Conservation (phyloP, 2,329 filamentous ascomycete genomes). For the Talaromyces sp. region DNA sequence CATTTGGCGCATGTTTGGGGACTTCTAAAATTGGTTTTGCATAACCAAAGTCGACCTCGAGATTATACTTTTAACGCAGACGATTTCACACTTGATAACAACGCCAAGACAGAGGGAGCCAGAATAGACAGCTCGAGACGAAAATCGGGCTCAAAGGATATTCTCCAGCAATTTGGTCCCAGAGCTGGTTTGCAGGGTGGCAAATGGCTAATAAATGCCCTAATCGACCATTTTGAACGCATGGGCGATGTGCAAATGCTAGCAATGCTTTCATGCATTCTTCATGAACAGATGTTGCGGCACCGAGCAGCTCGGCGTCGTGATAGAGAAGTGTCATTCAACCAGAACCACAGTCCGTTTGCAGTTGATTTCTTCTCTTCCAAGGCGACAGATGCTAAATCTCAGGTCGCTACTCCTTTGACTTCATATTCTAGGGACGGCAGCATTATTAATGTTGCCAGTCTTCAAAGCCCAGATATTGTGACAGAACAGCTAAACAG, state of each 20-base stretch:
- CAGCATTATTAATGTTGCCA: constrained; percentile 17
- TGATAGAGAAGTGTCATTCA: constrained; percentile 19
- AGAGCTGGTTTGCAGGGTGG: constrained; percentile 53
- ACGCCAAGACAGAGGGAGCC: constrained; percentile 26
- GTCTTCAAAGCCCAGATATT: constrained; percentile 43
- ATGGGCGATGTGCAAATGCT: constrained; percentile 61
- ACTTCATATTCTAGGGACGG: constrained; percentile 30
- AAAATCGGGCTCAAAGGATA: constrained; percentile 23
- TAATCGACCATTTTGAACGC: constrained; percentile 57
- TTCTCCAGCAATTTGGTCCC: constrained; percentile 36
- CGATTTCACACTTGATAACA: constrained; percentile 48
- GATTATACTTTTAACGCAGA: constrained; percentile 59
- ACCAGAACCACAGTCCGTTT: constrained; percentile 40
- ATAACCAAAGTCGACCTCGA: constrained; percentile 68
- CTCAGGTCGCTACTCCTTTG: constrained; percentile 31
- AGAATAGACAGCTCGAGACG: constrained; percentile 38
- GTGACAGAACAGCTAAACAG: constrained; percentile 48
- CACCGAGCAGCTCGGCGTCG: constrained; percentile 17
- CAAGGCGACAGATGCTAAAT: constrained; percentile 36
- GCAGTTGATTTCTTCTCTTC: constrained; percentile 45
- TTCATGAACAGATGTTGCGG: constrained; percentile 46
- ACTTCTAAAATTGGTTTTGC: constrained; percentile 70
- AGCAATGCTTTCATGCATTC: constrained; percentile 59
- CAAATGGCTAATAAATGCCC: constrained; percentile 51
- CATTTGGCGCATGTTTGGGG: constrained; percentile 81